Evolutionary conservation across 2,329 filamentous ascomycete species (phyloP), one percentile per base, ranked within the genome.

Genomic region (Paraconiothyrium sp.): DNA sequence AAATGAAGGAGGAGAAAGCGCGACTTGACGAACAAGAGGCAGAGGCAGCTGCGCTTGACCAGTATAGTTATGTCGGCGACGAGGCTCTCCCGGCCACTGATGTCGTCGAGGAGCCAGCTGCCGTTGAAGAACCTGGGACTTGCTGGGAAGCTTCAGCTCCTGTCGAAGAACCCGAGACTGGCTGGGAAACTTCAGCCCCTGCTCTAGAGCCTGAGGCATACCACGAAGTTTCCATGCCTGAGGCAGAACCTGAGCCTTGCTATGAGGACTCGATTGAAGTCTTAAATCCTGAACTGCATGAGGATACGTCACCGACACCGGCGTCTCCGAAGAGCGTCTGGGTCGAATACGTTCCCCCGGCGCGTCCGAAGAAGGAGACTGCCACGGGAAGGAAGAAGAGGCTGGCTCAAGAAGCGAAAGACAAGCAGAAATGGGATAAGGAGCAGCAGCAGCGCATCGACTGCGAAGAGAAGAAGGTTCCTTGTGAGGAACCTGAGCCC

Each of bases 331-430:
- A 61, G 69, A 41, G 22, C 63, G 60, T 70, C 6, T 76, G 67
- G 67, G 65, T 67, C 27, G 62, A 64, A 14, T 66, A 66, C 20
- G 39, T 61, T n/a, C 41, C 58, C 50, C 66, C 5, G 70, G 70
- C 74, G 48, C 41, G 22, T 54, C 22, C 62, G 14, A 73, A 65
- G 60, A 52, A 59, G 7, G 69, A 68, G 30, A 60, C 47, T 20
- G 9, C 0, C 69, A 72, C 44, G 72, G 47, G 24, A 22, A 48
- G 79, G 60, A 78, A 76, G 52, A 73, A 73, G 10, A 65, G 52
- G 22, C 13, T 56, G 52, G 49, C 47, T 43, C 24, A 39, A 54
- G 59, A 57, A 48, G 81, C 81, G 63, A 79, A 81, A 43, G 81
- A 79, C 66, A 41, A 69, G 76, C 71, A 73, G 55, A 68, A 70